Evolutionary conservation across 1,284 basidiomycete genomes (phyloP).

Genomic region (Puccinia coronata): DNA sequence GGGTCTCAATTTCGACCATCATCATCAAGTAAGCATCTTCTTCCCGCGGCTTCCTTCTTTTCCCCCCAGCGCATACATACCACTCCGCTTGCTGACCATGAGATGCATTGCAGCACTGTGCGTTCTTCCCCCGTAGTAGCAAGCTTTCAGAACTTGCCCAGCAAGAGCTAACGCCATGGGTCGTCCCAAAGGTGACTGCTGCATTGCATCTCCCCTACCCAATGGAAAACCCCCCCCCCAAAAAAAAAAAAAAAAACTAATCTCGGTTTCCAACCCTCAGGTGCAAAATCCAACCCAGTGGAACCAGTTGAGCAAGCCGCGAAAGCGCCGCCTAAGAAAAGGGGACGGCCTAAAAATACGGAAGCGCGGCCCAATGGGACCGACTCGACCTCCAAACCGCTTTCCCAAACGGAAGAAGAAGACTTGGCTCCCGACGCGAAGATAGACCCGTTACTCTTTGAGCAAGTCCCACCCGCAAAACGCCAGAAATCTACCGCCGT

Average conservation of each 20-base stretch:
- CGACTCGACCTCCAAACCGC: background rate
- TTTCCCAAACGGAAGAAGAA: background rate
- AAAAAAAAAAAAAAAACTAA: background rate
- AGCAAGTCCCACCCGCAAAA: conserved; percentile 8
- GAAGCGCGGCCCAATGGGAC: background rate
- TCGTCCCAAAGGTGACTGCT: background rate
- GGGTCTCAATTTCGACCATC: too few species aligned
- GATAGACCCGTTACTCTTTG: conserved; percentile 4
- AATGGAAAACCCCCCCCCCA: background rate
- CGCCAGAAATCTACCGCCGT: background rate
- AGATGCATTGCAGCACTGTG: background rate
- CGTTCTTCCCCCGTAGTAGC: background rate
- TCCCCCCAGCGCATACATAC: too few species aligned
- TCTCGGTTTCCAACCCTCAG: background rate
- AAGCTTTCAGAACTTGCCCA: too few species aligned
- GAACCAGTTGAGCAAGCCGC: background rate
- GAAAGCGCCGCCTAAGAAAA: background rate
- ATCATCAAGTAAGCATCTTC: too few species aligned
- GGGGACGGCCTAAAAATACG: conserved; percentile 23
- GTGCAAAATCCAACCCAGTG: background rate
- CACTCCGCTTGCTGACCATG: too few species aligned
- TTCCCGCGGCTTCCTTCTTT: too few species aligned
- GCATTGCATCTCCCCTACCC: background rate
- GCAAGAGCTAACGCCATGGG: conserved; percentile 9
- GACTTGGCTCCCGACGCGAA: background rate